Conservation (phyloP, 176 grass and related monocot genomes). For the Triticum timopheevii region DNA sequence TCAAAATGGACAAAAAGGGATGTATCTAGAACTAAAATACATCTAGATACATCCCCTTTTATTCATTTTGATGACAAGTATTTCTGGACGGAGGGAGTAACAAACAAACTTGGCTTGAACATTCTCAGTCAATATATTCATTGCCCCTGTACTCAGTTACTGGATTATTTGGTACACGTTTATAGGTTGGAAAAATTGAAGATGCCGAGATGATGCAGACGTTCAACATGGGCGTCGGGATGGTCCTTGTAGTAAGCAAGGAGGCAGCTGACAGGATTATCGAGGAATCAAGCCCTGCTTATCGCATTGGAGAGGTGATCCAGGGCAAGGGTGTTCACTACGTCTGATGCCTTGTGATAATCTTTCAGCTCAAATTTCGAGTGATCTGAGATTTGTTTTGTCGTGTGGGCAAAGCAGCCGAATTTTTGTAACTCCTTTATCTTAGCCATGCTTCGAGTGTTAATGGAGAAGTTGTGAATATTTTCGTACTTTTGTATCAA, state of each 20-base stretch:
- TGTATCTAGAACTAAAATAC: no score
- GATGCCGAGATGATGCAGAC: constrained; percentile 78
- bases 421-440: constrained; percentile 22
- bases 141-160: background rate
- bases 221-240: constrained; percentile 94
- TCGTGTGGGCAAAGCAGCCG: background rate
- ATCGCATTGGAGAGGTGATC: constrained; percentile 74
- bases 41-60: no score
- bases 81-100: background rate
- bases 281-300: constrained; percentile 27
- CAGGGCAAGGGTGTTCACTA: constrained; percentile 65
- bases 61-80: no score
- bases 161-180: background rate
- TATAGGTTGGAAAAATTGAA: constrained; percentile 76
- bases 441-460: background rate
- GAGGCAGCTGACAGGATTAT: constrained; percentile 55
- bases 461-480: background rate
- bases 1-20: no score
- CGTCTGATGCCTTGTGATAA: constrained; percentile 18
- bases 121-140: background rate
- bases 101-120: background rate
- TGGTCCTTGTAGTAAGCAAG: constrained; percentile 78
- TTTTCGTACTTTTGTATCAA: background rate
- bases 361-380: background rate
- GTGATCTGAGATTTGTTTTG: background rate